Evolutionary conservation across 2,329 filamentous ascomycete genomes (phyloP).

Genomic region (Aspergillus udagawae): DNA sequence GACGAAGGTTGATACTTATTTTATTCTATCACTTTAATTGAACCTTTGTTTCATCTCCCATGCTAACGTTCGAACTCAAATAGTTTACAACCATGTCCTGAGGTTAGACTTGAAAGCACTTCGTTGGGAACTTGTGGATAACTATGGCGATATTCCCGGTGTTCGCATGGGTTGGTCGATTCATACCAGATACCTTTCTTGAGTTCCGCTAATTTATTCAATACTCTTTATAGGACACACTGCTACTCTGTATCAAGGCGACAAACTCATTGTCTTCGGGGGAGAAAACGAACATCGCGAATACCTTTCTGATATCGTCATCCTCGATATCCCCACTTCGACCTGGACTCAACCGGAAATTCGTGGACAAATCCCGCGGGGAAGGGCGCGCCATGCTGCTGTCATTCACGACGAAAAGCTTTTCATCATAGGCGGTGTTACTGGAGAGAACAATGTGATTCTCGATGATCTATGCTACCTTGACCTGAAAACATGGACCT

Average conservation of each 20-base stretch:
- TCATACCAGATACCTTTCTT: background rate
- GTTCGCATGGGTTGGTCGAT: slow-evolving; percentile 79
- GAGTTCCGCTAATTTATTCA: slow-evolving; percentile 7
- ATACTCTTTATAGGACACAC: slow-evolving; percentile 66
- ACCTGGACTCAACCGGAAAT: slow-evolving; percentile 94
- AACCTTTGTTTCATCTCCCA: background rate
- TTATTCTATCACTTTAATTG: background rate
- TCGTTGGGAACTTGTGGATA: slow-evolving; percentile 94
- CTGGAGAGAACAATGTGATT: slow-evolving; percentile 85
- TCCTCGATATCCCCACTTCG: slow-evolving; percentile 90
- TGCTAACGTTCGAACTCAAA: slow-evolving; percentile 3
- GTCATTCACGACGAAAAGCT: slow-evolving; percentile 95
- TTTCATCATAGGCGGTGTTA: slow-evolving; percentile 94
- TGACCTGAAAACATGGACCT: slow-evolving; percentile 94
- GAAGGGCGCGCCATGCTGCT: slow-evolving; percentile 86
- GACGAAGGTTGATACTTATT: slow-evolving; percentile 63
- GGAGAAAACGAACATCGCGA: slow-evolving; percentile 97
- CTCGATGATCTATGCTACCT: slow-evolving; percentile 95
- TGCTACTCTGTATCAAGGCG: slow-evolving; percentile 85
- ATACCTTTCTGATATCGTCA: slow-evolving; percentile 90
- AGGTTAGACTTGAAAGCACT: slow-evolving; percentile 80
- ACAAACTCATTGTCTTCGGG: slow-evolving; percentile 95
- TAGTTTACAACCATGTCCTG: slow-evolving; percentile 94
- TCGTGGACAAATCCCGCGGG: slow-evolving; percentile 78
- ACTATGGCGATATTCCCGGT: slow-evolving; percentile 96